A percentile compares a stretch with the other conserved stretches of the same genome.
phyloP scores from a whole-genome alignment of 2,329 filamentous ascomycete species.

The Botryosphaeria dothidea region DNA sequence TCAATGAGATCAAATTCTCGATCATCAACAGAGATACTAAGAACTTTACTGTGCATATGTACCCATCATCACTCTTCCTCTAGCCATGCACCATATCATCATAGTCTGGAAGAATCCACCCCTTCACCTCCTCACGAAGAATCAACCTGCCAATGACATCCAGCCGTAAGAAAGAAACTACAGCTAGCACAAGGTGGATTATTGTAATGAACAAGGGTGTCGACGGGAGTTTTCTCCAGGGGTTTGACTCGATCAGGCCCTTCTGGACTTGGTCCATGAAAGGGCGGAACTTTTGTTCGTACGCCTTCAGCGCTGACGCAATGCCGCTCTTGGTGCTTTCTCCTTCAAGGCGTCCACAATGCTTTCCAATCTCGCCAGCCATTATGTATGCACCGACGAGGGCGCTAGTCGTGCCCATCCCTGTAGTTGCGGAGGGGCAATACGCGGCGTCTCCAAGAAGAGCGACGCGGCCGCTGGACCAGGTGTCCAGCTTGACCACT shows the following conservation, averaged over 20 bases:
- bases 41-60: too few species aligned
- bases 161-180: constrained; percentile 36
- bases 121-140: constrained; percentile 34
- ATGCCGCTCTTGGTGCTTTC: constrained; percentile 20
- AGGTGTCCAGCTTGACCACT: constrained; percentile 47
- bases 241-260: background rate
- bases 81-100: too few species aligned
- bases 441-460: constrained; percentile 59
- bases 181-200: constrained; percentile 28
- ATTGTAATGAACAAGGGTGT: constrained; percentile 35
- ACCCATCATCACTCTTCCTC: too few species aligned
- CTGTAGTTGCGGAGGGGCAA: constrained; percentile 51
- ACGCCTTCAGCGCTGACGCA: constrained; percentile 26
- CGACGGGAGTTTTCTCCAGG: constrained; percentile 27
- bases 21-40: too few species aligned
- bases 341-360: background rate
- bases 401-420: constrained; percentile 53
- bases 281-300: constrained; percentile 25
- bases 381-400: constrained; percentile 37
- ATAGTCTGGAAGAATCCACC: constrained; percentile 38
- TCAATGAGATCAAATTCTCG: too few species aligned
- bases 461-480: constrained; percentile 50
- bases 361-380: constrained; percentile 24
- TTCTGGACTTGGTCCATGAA: constrained; percentile 27
- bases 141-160: constrained; percentile 35